Conservation (phyloP, 768 basidiomycete species). For the Rhizopogon vulgaris region DNA sequence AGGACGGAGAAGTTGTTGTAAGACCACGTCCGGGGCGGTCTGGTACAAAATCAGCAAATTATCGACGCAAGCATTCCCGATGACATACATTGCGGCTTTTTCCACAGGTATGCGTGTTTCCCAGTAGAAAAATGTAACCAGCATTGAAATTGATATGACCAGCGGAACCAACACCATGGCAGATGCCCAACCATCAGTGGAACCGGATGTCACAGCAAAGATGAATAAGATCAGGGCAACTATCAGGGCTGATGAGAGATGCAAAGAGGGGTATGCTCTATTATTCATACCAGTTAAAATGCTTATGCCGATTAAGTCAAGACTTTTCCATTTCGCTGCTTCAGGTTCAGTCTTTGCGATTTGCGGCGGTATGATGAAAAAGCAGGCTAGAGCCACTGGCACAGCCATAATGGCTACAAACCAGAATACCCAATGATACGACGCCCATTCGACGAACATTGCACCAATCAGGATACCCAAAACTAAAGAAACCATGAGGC, state of each 20-base stretch:
- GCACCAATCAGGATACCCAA: constrained; percentile 40
- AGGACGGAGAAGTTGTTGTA: constrained; percentile 37
- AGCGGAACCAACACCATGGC: constrained; percentile 41
- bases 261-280: neutral
- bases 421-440: constrained; percentile 51
- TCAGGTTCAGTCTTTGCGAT: too few species aligned
- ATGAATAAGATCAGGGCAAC: constrained; percentile 11
- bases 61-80: too few species aligned
- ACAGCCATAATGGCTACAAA: constrained; percentile 35
- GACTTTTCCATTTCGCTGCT: constrained; percentile 19
- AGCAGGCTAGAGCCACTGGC: constrained; percentile 23
- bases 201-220: too few species aligned
- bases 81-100: constrained; percentile 29
- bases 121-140: constrained; percentile 43
- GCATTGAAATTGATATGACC: constrained; percentile 36
- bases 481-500: constrained; percentile 18
- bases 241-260: neutral
- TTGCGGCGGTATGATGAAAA: constrained; percentile 28
- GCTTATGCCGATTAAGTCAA: constrained; percentile 35
- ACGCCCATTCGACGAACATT: constrained; percentile 31
- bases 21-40: constrained; percentile 8
- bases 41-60: too few species aligned
- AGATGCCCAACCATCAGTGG: constrained; percentile 3
- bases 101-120: constrained; percentile 35
- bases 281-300: constrained; percentile 28